Evolutionary conservation across 208 protist species (phyloP).

Genomic region (Leishmania martiniquensis): DNA sequence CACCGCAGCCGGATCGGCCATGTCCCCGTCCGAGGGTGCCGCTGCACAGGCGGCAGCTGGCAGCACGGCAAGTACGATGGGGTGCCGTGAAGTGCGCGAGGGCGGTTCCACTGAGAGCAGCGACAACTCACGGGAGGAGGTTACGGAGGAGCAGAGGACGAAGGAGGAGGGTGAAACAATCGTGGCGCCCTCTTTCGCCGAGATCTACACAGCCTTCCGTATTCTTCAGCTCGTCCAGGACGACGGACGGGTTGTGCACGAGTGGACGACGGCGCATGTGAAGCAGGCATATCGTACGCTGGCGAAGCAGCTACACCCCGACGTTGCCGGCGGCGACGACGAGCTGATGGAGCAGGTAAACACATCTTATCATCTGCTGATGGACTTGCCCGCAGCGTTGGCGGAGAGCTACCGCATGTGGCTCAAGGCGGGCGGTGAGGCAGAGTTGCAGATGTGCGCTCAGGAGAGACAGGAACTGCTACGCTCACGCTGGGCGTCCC

Average conservation of each 20-base stretch:
- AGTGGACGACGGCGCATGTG: constrained; percentile 35
- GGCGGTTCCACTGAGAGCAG: neutral
- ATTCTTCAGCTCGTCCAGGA: constrained; percentile 23
- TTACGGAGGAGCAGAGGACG: neutral
- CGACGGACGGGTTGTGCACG: constrained; percentile 16
- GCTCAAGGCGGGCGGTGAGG: constrained; percentile 34
- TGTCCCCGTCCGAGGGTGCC: neutral
- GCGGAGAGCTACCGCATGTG: constrained; percentile 23
- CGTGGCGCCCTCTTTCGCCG: constrained; percentile 15
- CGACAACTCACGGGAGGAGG: neutral
- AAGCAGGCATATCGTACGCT: constrained; percentile 47
- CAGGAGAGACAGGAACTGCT: constrained; percentile 2
- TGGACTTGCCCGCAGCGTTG: constrained; percentile 7
- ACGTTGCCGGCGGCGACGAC: constrained; percentile 37
- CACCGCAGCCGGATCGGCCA: neutral
- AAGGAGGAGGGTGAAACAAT: constrained; percentile 6
- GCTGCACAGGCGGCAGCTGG: neutral
- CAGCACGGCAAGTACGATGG: neutral
- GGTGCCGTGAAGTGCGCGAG: neutral
- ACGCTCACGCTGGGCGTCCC: constrained; percentile 8
- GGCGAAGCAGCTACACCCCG: constrained; percentile 44
- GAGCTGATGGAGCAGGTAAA: constrained; percentile 51
- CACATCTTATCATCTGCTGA: constrained; percentile 37
- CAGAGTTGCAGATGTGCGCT: constrained; percentile 1
- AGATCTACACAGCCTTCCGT: constrained; percentile 23